Conservation (phyloP, 2,329 filamentous ascomycete species). For the Calonectria pteridis region DNA sequence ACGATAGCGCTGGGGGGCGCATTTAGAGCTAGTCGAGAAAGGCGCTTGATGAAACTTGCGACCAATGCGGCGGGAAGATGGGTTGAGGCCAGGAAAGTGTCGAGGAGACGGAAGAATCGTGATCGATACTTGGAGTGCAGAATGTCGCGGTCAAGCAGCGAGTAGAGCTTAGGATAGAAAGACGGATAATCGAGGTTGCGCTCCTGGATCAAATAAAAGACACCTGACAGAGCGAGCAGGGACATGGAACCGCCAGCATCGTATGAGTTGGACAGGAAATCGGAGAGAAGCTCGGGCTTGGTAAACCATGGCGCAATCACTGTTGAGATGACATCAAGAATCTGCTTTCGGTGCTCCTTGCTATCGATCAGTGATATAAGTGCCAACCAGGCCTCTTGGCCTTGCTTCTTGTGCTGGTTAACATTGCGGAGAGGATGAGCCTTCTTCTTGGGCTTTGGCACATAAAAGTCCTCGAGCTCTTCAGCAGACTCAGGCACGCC, state of each 20-base stretch:
- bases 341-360: conserved; percentile 81
- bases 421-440: conserved; percentile 75
- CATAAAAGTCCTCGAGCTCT: conserved; percentile 78
- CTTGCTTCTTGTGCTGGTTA: conserved; percentile 80
- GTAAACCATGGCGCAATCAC: conserved; percentile 91
- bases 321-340: conserved; percentile 80
- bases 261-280: conserved; percentile 97
- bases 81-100: conserved; percentile 90
- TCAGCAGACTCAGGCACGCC: conserved; percentile 75
- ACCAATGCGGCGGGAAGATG: conserved; percentile 93
- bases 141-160: conserved; percentile 85
- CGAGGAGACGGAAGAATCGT: conserved; percentile 90
- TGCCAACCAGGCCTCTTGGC: conserved; percentile 88
- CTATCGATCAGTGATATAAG: conserved; percentile 76
- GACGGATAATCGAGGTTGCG: conserved; percentile 96
- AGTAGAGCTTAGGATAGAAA: conserved; percentile 96
- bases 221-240: conserved; percentile 87
- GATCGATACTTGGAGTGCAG: conserved; percentile 96
- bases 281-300: conserved; percentile 90
- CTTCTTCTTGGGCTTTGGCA: conserved; percentile 73
- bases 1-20: conserved; percentile 93
- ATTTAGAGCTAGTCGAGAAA: conserved; percentile 85
- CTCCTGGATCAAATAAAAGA: conserved; percentile 94
- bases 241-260: conserved; percentile 88
- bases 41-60: conserved; percentile 95